These are phyloP conservation scores for Phytophthora syringae DNA, from an alignment of 352 stramenopile genomes.

Conservation along the genomic window DNA sequence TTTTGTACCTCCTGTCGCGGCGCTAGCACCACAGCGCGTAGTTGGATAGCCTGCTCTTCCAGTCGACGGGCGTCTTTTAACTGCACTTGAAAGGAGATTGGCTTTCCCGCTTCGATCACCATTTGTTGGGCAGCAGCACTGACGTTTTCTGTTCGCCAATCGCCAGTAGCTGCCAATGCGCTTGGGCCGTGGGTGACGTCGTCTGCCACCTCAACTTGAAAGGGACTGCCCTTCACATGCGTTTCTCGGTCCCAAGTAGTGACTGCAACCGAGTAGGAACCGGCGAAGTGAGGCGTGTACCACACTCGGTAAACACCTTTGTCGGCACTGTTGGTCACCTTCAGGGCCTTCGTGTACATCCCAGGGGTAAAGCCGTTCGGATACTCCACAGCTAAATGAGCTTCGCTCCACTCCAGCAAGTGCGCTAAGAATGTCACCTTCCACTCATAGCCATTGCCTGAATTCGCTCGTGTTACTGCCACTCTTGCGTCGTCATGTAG, in stretches of 20 bases:
- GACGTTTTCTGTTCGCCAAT: slow-evolving; percentile 77
- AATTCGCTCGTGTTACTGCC: slow-evolving; percentile 41
- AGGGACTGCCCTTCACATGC: slow-evolving; percentile 91
- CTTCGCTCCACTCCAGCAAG: slow-evolving; percentile 74
- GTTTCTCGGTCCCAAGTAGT: slow-evolving; percentile 65
- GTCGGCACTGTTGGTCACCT: slow-evolving; percentile 54
- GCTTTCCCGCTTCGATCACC: slow-evolving; percentile 57
- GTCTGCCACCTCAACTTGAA: slow-evolving; percentile 82
- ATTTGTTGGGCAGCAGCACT: slow-evolving; percentile 51
- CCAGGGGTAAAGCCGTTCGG: slow-evolving; percentile 44
- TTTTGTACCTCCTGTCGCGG: slow-evolving; percentile 64
- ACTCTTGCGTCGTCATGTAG: slow-evolving; percentile 51
- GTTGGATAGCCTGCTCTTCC: slow-evolving; percentile 68
- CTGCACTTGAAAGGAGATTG: slow-evolving; percentile 88
- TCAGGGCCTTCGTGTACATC: slow-evolving; percentile 55
- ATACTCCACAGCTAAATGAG: slow-evolving; percentile 81
- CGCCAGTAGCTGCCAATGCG: slow-evolving; percentile 69
- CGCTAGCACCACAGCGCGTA: slow-evolving; percentile 60
- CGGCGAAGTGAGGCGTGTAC: slow-evolving; percentile 92
- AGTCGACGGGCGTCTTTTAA: slow-evolving; percentile 88
- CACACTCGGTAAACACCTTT: slow-evolving; percentile 90
- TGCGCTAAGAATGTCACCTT: slow-evolving; percentile 93
- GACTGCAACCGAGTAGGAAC: slow-evolving; percentile 90
- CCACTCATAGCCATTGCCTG: slow-evolving; percentile 78
- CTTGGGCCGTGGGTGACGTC: slow-evolving; percentile 74